phyloP scores from a whole-genome alignment of 2,329 filamentous ascomycete species.

The Cercospora sp. region DNA sequence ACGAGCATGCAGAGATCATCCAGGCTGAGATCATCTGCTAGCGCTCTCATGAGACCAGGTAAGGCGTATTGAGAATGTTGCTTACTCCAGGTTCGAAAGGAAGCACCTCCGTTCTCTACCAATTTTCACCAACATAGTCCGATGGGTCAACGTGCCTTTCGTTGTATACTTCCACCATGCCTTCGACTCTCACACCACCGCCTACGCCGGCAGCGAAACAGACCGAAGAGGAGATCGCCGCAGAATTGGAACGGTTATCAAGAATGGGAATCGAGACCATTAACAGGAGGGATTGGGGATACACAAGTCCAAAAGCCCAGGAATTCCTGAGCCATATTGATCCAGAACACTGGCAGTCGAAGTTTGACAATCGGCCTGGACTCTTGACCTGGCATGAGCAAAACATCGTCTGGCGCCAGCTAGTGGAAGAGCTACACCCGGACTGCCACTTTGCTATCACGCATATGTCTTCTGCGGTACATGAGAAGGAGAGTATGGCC shows the following conservation, averaged over 20 bases:
- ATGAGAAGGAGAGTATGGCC: conserved; percentile 15
- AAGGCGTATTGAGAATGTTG: background rate
- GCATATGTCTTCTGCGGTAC: conserved; percentile 12
- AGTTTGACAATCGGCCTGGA: conserved; percentile 16
- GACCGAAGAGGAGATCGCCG: background rate
- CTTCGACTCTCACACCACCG: background rate
- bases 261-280: conserved; percentile 16
- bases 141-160: background rate
- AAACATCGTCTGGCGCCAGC: conserved; percentile 15
- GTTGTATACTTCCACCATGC: background rate
- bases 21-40: background rate
- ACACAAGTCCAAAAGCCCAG: conserved; percentile 14
- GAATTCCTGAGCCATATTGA: conserved; percentile 18
- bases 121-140: background rate
- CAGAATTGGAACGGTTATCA: conserved; percentile 18
- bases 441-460: conserved; percentile 20
- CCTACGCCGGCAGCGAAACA: background rate
- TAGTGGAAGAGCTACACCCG: conserved; percentile 15
- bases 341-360: conserved; percentile 14
- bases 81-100: background rate
- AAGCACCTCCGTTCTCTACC: background rate
- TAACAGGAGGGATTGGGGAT: conserved; percentile 23
- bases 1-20: background rate
- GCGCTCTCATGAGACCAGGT: background rate
- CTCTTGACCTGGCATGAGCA: conserved; percentile 18